These are phyloP conservation scores for Boletus huronensis DNA, from an alignment of 768 basidiomycete genomes.

Conservation along the genomic window DNA sequence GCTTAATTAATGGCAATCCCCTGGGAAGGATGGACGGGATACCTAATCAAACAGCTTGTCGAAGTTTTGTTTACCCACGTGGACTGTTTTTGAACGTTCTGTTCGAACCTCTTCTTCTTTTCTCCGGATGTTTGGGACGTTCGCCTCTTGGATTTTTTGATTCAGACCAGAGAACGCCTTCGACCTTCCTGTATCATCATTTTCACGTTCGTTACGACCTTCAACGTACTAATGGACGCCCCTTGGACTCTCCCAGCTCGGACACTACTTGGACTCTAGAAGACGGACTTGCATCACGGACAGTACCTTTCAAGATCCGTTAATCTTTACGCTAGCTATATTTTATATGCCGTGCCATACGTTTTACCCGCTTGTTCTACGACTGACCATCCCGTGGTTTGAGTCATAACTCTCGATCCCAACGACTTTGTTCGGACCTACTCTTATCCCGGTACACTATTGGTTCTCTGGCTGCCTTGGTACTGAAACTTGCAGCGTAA, in stretches of 20 bases:
- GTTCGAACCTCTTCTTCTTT: background rate
- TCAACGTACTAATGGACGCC: slow-evolving; percentile 22
- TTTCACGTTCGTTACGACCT: slow-evolving; percentile 26
- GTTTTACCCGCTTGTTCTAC: slow-evolving; percentile 4
- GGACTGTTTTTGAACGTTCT: slow-evolving; percentile 15
- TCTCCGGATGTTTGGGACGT: slow-evolving; percentile 6
- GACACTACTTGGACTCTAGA: slow-evolving; percentile 27
- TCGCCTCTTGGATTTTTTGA: slow-evolving; percentile 4
- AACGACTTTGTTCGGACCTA: slow-evolving; percentile 8
- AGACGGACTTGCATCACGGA: slow-evolving; percentile 26
- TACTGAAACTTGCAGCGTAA: slow-evolving; percentile 8
- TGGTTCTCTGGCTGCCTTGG: slow-evolving; percentile 8
- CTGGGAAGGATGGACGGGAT: background rate
- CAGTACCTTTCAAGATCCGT: slow-evolving; percentile 14
- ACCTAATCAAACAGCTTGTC: background rate
- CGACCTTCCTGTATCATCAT: slow-evolving; percentile 6
- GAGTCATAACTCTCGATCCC: background rate
- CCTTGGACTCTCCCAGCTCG: slow-evolving; percentile 15
- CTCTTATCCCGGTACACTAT: slow-evolving; percentile 9
- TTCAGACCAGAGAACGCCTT: slow-evolving; percentile 11
- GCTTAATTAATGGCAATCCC: background rate
- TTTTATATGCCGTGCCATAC: slow-evolving; percentile 24
- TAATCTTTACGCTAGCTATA: slow-evolving; percentile 32
- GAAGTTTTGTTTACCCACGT: background rate
- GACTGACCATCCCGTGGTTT: background rate